Base-by-base conservation (phyloP, 257 asterid genomes). In the Fraxinus cuspidata region DNA sequence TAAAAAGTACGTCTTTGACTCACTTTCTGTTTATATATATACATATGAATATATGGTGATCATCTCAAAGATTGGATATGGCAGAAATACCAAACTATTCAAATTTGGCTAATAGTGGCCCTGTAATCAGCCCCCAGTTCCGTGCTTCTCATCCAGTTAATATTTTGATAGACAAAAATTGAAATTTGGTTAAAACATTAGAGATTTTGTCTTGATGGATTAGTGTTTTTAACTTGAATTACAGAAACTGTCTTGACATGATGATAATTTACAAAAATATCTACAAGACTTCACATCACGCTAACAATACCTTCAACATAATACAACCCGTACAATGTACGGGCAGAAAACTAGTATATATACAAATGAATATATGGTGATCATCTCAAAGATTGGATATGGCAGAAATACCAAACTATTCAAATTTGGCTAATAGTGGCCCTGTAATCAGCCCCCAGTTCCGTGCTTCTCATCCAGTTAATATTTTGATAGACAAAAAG, bases 361-460 rank as follows among this genome's bases (percentile, higher is more conserved):
- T 10, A 10, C 4, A 21, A 2, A 60, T n/a, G 29, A 21, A n/a
- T 58, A 21, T 3, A 12, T 58, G 66, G 4, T 58, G 29, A 58
- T 58, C 31, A 58, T 63, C 35, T 27, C 32, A 10, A 63, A 63
- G 19, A 63, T 63, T 25, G 19, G 34, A 27, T 3, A 63, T 63
- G 69, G 69, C 69, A 63, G 34, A 63, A 63, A 27, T 10, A 25
- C 32, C 16, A 0, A 0, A 63, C 69, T 0, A 27, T 63, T 63
- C 35, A 12, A 63, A 25, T 27, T 63, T 77, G 19, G 32, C 51
- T 40, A 63, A 49, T 32, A 51, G 16, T 11, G 65, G 25, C 28
- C 79, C 65, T 63, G 80, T 85, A 37, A 80, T 89, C 66, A 72
- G 82, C 74, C 81, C 84, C 2, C 76, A 74, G 15, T 87, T 75